These are phyloP conservation scores for Tetrahymena elliotti DNA, from an alignment of 73 alveolate species.

Conservation along the genomic window DNA sequence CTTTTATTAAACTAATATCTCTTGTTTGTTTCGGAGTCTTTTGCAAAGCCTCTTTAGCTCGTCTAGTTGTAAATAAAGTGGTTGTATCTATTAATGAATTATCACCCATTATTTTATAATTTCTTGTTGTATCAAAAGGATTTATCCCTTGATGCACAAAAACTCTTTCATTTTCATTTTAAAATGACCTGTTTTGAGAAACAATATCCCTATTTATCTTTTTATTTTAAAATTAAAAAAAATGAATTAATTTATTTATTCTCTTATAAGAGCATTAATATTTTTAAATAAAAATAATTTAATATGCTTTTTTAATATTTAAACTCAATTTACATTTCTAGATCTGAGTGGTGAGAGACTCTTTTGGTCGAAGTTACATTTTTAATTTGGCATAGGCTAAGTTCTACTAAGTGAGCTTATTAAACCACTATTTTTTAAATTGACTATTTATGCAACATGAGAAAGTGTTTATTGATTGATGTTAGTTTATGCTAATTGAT, in stretches of 20 bases:
- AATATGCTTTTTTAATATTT: not conserved
- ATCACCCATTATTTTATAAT: not conserved
- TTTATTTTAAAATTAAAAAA: not conserved
- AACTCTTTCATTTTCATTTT: not conserved
- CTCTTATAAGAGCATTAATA: no score
- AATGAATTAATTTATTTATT: no score
- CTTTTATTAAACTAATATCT: not conserved
- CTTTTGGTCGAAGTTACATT: not conserved
- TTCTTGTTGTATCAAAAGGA: not conserved
- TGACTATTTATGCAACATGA: not conserved
- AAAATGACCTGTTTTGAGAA: not conserved
- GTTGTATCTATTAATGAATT: not conserved
- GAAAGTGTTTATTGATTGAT: not conserved
- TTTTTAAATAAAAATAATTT: no score
- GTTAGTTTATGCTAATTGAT: not conserved
- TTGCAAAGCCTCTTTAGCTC: not conserved
- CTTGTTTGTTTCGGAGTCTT: not conserved
- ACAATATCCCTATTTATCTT: not conserved
- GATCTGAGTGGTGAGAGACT: not conserved
- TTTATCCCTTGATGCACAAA: not conserved
- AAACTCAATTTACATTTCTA: not conserved
- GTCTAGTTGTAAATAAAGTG: not conserved
- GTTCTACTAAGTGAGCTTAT: not conserved
- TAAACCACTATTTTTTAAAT: not conserved
- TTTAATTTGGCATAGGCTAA: not conserved